phyloP scores from a whole-genome alignment of 2,329 filamentous ascomycete genomes.

The Cladosporium oxysporum region DNA sequence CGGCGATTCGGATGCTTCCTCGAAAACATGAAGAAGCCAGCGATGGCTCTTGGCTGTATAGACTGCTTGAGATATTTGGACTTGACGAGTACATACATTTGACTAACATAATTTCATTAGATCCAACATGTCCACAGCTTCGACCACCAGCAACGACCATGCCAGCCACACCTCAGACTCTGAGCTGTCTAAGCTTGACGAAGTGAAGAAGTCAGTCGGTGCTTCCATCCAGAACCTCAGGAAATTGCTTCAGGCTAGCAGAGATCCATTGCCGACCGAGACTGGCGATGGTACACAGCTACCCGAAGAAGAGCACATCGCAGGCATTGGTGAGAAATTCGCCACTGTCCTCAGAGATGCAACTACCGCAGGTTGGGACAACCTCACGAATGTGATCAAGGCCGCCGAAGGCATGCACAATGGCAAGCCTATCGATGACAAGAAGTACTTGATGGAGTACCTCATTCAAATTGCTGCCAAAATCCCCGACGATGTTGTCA shows the following conservation, averaged over 20 bases:
- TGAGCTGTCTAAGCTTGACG: conserved; percentile 30
- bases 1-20: not conserved
- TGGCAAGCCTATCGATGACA: conserved; percentile 62
- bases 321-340: conserved; percentile 23
- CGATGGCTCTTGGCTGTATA: conserved; percentile 1
- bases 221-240: conserved; percentile 32
- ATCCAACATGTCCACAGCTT: conserved; percentile 8
- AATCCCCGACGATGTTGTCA: conserved; percentile 44
- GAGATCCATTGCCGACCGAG: conserved; percentile 38
- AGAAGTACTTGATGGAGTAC: conserved; percentile 62
- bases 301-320: conserved; percentile 30
- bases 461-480: conserved; percentile 51
- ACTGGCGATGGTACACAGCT: conserved; percentile 49
- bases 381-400: conserved; percentile 6
- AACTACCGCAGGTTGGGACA: conserved; percentile 13
- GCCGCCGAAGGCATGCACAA: conserved; percentile 36
- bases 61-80: not conserved
- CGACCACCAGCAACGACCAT: not conserved
- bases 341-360: conserved; percentile 24
- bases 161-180: conserved; percentile 22
- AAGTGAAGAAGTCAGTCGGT: conserved; percentile 25
- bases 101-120: not conserved
- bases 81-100: not conserved
- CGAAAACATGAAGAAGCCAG: not conserved
- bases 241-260: conserved; percentile 35